phyloP scores from a whole-genome alignment of 371 early-diverging fungal genomes.

The Parasitella parasitica region DNA sequence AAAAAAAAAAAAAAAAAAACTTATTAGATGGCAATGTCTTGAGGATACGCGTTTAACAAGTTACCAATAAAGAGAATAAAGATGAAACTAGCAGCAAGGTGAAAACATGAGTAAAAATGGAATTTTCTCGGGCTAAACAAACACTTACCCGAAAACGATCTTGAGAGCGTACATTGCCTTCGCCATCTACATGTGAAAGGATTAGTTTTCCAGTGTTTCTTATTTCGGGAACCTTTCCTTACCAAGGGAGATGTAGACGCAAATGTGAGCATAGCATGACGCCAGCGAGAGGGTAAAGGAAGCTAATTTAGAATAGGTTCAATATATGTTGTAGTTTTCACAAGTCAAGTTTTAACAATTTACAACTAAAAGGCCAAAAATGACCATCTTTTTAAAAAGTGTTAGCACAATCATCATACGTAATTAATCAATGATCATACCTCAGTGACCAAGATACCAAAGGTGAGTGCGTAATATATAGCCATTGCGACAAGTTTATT shows the following conservation, averaged over 20 bases:
- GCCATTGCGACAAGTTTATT: constrained; percentile 25
- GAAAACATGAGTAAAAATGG: not conserved
- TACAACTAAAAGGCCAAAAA: constrained; percentile 45
- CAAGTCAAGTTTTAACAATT: not conserved
- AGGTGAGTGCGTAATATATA: constrained; percentile 39
- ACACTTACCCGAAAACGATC: constrained; percentile 55
- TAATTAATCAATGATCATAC: constrained; percentile 9
- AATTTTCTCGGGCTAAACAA: not conserved
- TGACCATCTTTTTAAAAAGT: constrained; percentile 28
- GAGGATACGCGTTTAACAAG: not conserved
- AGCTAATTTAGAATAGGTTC: constrained; percentile 25
- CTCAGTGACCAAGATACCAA: constrained; percentile 38
- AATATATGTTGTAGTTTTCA: not conserved
- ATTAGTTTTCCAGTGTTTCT: not conserved
- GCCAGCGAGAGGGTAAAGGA: constrained; percentile 56
- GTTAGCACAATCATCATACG: not conserved
- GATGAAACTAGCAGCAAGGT: constrained; percentile 41
- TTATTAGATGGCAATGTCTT: too few species aligned
- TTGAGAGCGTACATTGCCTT: constrained; percentile 48
- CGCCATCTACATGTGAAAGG: constrained; percentile 26
- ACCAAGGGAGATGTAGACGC: constrained; percentile 40
- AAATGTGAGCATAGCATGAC: constrained; percentile 50
- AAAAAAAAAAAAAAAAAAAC: too few species aligned
- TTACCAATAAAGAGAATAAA: constrained; percentile 60
- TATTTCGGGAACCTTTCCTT: not conserved